Conservation (phyloP, 2,329 filamentous ascomycete genomes). For the Phaeosphaeriaceae sp. region DNA sequence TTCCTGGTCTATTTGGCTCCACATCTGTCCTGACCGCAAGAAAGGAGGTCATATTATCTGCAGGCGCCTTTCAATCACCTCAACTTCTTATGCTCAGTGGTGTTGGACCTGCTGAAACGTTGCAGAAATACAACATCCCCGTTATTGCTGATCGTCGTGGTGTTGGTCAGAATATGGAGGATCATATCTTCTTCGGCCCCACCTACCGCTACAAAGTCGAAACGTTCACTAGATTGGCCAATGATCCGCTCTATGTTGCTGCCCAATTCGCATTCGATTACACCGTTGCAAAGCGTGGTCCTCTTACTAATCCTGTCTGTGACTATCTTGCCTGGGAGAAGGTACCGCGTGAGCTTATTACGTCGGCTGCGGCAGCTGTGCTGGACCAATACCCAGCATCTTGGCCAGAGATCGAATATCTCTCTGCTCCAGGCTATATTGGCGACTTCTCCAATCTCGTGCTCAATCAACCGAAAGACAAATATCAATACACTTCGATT, state of each 20-base stretch:
- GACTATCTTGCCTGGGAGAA: conserved; percentile 38
- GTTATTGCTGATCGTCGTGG: conserved; percentile 27
- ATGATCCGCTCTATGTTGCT: conserved; percentile 11
- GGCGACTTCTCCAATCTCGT: conserved; percentile 24
- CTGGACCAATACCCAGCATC: conserved; percentile 19
- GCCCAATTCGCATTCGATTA: conserved; percentile 25
- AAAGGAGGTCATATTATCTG: conserved; percentile 54
- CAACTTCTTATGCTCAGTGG: conserved; percentile 50
- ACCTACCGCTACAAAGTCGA: conserved; percentile 24
- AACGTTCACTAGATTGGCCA: conserved; percentile 25
- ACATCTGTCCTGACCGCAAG: conserved; percentile 31
- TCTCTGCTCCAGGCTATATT: conserved; percentile 18
- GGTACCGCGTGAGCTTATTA: conserved; percentile 16
- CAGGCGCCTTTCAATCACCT: conserved; percentile 53
- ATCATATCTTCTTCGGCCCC: conserved; percentile 30
- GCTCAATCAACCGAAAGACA: conserved; percentile 27
- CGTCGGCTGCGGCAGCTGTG: conserved; percentile 4
- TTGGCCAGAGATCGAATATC: conserved; percentile 41
- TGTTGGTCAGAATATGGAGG: conserved; percentile 36
- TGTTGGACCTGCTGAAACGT: conserved; percentile 34
- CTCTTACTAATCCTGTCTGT: conserved; percentile 24
- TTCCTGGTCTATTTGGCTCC: conserved; percentile 8
- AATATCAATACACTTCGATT: conserved; percentile 43
- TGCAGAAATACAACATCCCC: conserved; percentile 24
- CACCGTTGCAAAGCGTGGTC: conserved; percentile 13